A percentile compares a stretch with the other conserved stretches of the same genome.
These are phyloP conservation scores for Casaregolazyma suthepensis DNA, from an alignment of 1,139 yeast species.

Conservation along the genomic window DNA sequence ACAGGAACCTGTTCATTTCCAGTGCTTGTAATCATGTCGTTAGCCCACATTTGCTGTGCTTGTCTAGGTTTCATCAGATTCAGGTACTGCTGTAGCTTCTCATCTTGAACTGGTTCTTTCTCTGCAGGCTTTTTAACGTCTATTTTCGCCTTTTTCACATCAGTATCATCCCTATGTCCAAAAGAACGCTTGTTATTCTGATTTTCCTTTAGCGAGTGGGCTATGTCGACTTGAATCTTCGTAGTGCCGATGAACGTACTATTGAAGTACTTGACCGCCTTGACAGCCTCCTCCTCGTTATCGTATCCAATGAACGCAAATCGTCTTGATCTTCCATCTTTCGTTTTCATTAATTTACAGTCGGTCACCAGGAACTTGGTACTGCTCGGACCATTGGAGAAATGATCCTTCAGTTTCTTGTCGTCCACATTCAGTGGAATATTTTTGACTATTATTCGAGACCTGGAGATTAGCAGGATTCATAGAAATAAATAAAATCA, in stretches of 20 bases:
- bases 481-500: background rate
- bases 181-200: background rate
- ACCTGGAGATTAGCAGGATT: slow-evolving; percentile 40
- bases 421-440: slow-evolving; percentile 78
- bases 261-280: slow-evolving; percentile 72
- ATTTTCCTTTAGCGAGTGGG: slow-evolving; percentile 74
- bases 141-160: background rate
- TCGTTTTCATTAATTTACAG: slow-evolving; percentile 72
- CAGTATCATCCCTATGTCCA: background rate
- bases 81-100: slow-evolving; percentile 70
- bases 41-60: slow-evolving; percentile 65
- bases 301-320: slow-evolving; percentile 92
- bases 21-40: slow-evolving; percentile 44
- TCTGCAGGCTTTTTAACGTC: slow-evolving; percentile 1
- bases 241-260: slow-evolving; percentile 79
- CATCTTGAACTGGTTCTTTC: slow-evolving; percentile 36
- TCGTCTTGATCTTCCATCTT: slow-evolving; percentile 81
- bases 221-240: slow-evolving; percentile 68
- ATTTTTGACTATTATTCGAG: slow-evolving; percentile 93
- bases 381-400: slow-evolving; percentile 31
- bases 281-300: slow-evolving; percentile 63
- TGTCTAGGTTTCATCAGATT: slow-evolving; percentile 76
- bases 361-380: slow-evolving; percentile 61
- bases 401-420: slow-evolving; percentile 64
- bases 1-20: slow-evolving; percentile 12